phyloP scores from a whole-genome alignment of 306 rosid species.

The Dryas drummondii region DNA sequence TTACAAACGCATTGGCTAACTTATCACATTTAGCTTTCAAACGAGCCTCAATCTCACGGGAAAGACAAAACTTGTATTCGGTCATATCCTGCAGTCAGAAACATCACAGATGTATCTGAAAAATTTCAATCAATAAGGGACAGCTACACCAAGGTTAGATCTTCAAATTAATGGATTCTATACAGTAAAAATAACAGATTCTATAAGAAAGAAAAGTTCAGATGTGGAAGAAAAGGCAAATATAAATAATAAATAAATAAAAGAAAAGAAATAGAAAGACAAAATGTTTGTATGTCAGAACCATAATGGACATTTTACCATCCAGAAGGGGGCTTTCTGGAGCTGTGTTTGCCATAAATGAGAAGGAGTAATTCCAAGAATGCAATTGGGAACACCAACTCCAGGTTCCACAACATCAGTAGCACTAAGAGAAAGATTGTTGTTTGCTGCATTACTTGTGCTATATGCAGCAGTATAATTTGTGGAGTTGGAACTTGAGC shows the following conservation, averaged over 20 bases:
- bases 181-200: neutral
- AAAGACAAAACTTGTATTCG: constrained; percentile 73
- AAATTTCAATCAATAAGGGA: constrained; percentile 1
- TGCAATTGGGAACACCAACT: constrained; percentile 77
- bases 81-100: constrained; percentile 60
- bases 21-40: constrained; percentile 71
- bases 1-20: constrained; percentile 59
- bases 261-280: neutral
- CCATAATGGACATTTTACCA: constrained; percentile 43
- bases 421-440: constrained; percentile 36
- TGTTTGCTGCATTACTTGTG: constrained; percentile 44
- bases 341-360: constrained; percentile 89
- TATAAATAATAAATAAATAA: neutral
- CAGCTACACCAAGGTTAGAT: constrained; percentile 8
- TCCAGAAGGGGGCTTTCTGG: constrained; percentile 56
- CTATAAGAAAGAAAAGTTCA: neutral
- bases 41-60: constrained; percentile 75
- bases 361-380: constrained; percentile 85
- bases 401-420: constrained; percentile 57
- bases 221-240: neutral
- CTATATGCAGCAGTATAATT: constrained; percentile 59
- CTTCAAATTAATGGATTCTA: constrained; percentile 11
- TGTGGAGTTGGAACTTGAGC: constrained; percentile 62
- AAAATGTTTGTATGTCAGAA: constrained; percentile 3
- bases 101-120: constrained; percentile 11